Evolutionary conservation across 2,329 filamentous ascomycete genomes (phyloP), one percentile per base, ranked within the genome.

Genomic region (Fusarium acutatum): DNA sequence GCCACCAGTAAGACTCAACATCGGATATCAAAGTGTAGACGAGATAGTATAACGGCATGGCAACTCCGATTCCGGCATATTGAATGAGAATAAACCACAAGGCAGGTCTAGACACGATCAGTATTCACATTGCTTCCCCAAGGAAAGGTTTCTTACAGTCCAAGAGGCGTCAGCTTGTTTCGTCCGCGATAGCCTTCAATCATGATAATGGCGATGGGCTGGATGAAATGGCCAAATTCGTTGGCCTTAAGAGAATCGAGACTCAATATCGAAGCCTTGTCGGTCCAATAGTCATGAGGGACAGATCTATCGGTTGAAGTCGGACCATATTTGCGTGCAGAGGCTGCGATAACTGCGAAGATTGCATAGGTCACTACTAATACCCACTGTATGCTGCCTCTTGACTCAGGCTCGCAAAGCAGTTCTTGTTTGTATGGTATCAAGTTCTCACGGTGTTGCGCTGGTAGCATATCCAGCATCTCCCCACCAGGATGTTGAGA

Each of bases 391-490:
- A 37, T 5, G 5, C 12, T 37, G 9, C 59, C 50, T 22, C 59
- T 56, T 9, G 59, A 24, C 7, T 7, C 10, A 13, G 59, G 59
- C 24, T 56, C 40, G 26, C 37, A 15, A 56, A 57, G 40, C 11
- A 62, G 59, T 7, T 57, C 59, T 7, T 62, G 37, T 24, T 56
- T 57, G 14, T 44, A 57, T 22, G 59, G 50, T 30, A 57, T 54
- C 38, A 62, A 18, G 8, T 38, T 44, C 30, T 30, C 28, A 17
- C 17, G 32, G 28, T 12, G 49, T 10, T 26, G 13, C 18, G 46
- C 26, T 32, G 59, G 49, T 7, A 62, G 13, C 59, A 57, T 57
- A 46, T 62, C 40, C 13, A 62, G 18, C 5, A 34, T 28, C 13
- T 62, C 59, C 12, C 59, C 49, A 13, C 49, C 59, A 3, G 40